phyloP scores from a whole-genome alignment of 2,329 filamentous ascomycete species.

The Clarireedia paspali region DNA sequence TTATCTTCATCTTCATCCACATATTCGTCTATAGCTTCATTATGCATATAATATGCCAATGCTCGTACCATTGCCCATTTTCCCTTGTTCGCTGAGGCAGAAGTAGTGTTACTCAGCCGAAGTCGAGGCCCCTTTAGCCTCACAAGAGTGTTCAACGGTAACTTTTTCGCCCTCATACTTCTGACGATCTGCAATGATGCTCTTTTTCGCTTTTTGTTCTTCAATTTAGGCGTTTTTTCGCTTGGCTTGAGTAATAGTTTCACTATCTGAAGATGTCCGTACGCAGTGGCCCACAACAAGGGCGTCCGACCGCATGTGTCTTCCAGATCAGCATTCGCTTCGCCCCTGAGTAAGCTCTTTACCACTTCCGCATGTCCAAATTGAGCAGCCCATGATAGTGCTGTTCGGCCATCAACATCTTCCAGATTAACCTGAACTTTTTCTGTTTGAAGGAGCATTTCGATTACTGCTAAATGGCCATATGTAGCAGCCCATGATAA shows the following conservation, averaged over 20 bases:
- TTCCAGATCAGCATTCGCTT: neutral
- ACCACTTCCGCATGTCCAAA: constrained; percentile 9
- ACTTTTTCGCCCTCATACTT: too few species aligned
- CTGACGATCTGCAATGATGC: too few species aligned
- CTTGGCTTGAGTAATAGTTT: neutral
- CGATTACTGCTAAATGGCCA: constrained; percentile 4
- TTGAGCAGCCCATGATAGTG: neutral
- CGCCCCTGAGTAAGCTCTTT: constrained; percentile 10
- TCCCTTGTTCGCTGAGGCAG: too few species aligned
- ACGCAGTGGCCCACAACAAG: neutral
- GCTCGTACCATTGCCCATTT: too few species aligned
- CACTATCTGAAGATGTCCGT: neutral
- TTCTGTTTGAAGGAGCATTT: neutral
- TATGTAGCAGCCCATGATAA: constrained; percentile 4
- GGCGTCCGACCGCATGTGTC: neutral
- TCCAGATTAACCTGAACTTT: constrained; percentile 8
- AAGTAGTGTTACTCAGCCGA: too few species aligned
- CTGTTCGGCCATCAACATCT: too few species aligned
- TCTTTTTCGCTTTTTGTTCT: too few species aligned
- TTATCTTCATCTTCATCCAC: too few species aligned
- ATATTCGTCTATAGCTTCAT: too few species aligned
- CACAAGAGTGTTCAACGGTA: too few species aligned
- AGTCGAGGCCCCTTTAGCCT: too few species aligned
- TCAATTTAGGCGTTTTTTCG: neutral
- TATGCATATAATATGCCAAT: too few species aligned